Base-by-base conservation (phyloP, 345 rosid species). In the Capsella bursapastoris region DNA sequence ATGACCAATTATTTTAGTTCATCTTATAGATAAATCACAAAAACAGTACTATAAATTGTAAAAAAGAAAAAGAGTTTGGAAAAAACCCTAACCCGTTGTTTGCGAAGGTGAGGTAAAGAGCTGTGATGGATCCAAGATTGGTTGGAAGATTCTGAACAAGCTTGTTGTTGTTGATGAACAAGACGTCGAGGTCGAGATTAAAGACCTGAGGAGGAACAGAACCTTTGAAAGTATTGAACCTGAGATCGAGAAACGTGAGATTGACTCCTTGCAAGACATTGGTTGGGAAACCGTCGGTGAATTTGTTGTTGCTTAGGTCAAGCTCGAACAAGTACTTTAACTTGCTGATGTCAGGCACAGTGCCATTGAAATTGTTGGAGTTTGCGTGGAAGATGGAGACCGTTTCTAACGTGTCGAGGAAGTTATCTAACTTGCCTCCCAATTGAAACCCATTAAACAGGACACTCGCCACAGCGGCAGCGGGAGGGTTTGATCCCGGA, bases 321-420 rank as follows among this genome's bases (percentile, higher is more conserved):
- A 93, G 85, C 88, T 93, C 98, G 78, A 71, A 93, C 55, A 93
- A 86, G 76, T 80, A 93, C 2, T 63, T 73, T 35, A 93, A 88
- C 38, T 83, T 71, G 65, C 85, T 68, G 15, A 93, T 74, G 7
- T 76, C 61, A 1, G 94, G 86, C 45, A 93, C 63, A 5, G 82
- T 37, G 10, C 97, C 98, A 0, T 78, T 13, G 58, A 93, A 93
- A 43, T 66, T 60, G 83, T 93, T 93, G 80, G 96, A 84, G 74
- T 93, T 93, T 25, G 90, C 97, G 22, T 93, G 97, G 76, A 91
- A 93, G 59, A 93, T 83, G 0, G 91, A 87, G 15, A 91, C 67
- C 59, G 82, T 87, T 0, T 84, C 83, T 52, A 91, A 87, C 62
- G 81, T 78, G 72, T 80, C 91, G 6, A 90, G 85, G 57, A 89